Conservation (phyloP, 495 filamentous ascomycete genomes). For the Rusavskia elegans region DNA sequence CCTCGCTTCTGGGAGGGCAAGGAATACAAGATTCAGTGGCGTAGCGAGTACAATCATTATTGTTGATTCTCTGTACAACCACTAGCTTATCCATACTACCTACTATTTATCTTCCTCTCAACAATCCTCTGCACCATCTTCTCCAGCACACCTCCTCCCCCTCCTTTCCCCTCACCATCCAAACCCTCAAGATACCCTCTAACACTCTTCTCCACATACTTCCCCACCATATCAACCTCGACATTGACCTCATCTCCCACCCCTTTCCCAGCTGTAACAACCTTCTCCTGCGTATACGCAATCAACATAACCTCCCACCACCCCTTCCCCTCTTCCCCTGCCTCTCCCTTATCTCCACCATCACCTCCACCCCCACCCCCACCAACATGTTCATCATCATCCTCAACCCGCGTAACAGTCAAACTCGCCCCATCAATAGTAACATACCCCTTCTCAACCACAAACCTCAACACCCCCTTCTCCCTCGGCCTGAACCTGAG, state of each 20-base stretch:
- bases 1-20: no score
- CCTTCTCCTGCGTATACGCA: conserved; percentile 89
- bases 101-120: conserved; percentile 45
- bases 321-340: conserved; percentile 42
- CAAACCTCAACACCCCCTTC: conserved; percentile 51
- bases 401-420: conserved; percentile 66
- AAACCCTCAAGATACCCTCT: conserved; percentile 38
- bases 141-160: conserved; percentile 54
- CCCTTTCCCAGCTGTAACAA: conserved; percentile 69
- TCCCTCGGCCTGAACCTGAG: conserved; percentile 66
- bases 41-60: no score
- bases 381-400: conserved; percentile 28
- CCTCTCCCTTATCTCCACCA: conserved; percentile 35
- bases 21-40: no score
- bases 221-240: conserved; percentile 96
- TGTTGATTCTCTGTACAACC: no score
- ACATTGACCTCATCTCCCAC: conserved; percentile 84
- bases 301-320: conserved; percentile 99
- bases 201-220: conserved; percentile 95
- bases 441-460: conserved; percentile 95
- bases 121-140: conserved; percentile 71
- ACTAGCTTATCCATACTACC: neutral
- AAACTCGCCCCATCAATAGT: conserved; percentile 92
- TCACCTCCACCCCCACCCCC: conserved; percentile 19
- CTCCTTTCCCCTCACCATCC: conserved; percentile 19